phyloP scores from a whole-genome alignment of 306 rosid species.

The peach (Prunus persica) region Prunus_persica_NCBIv2 NC_034010.1:1221001-1221500 shows the following conservation, averaged over 20 bases:
- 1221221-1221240: background rate
- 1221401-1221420: background rate
- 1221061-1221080: no score
- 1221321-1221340: background rate
- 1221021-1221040: background rate
- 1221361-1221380: background rate
- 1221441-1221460: constrained; percentile 8
- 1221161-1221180: background rate
- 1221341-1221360: background rate
- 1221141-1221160: constrained; percentile 32
- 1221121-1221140: constrained; percentile 30
- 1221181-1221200: background rate
- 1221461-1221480: constrained; percentile 24
- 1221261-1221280: background rate
- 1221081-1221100: no score
- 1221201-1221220: constrained; percentile 5
- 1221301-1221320: background rate
- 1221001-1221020: background rate
- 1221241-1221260: background rate
- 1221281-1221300: constrained; percentile 7
- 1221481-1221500: background rate
- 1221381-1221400: background rate
- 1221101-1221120: constrained; percentile 23
- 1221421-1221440: background rate
- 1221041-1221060: constrained; percentile 22